Base-by-base conservation (phyloP, 75 land plant species). In the Larix kaempferi region DNA sequence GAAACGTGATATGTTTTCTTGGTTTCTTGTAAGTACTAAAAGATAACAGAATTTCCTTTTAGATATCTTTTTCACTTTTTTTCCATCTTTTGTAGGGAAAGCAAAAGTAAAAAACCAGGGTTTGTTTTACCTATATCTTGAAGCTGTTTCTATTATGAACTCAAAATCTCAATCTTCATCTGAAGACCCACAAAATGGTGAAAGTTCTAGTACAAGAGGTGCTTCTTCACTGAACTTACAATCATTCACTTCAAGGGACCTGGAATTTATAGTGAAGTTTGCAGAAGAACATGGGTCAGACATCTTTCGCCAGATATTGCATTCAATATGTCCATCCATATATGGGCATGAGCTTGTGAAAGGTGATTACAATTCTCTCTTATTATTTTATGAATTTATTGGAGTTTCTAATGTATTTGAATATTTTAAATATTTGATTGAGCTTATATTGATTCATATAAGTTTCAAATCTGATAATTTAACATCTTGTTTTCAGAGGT, bases 331-430 rank as follows among this genome's bases (percentile, higher is more conserved):
- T 77, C 99, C 99, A 44, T 96, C 98, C 33, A 96, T 96, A 4
- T 96, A 94, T 86, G 99, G 99, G 29, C 99, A 96, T 83, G 99
- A 94, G 81, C 93, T 96, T 84, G 98, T 96, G 4, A 96, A 96
- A 91, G 99, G 99, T 94, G 73, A 58, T n/a, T 41, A n/a, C 23
- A 3, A 8, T 69, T 69, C 41, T 35, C 10, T 35, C 10, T 44
- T 8, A 67, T 67, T 39, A 21, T 37, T 2, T 19, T 16, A 37
- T 17, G 22, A 66, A 37, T 67, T 67, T 35, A n/a, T 69, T 8
- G 44, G 23, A 69, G 37, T 63, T 29, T 65, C 6, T 66, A 66
- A 2, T 69, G 0, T 7, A 41, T 35, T n/a, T 11, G 41, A 4
- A 44, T 6, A 6, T 0, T 37, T 69, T 69, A 44, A 17, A 69